Evolutionary conservation across 345 rosid species (phyloP), one percentile per base, ranked within the genome.

Genomic region (Dipteronia sinensis): DNA sequence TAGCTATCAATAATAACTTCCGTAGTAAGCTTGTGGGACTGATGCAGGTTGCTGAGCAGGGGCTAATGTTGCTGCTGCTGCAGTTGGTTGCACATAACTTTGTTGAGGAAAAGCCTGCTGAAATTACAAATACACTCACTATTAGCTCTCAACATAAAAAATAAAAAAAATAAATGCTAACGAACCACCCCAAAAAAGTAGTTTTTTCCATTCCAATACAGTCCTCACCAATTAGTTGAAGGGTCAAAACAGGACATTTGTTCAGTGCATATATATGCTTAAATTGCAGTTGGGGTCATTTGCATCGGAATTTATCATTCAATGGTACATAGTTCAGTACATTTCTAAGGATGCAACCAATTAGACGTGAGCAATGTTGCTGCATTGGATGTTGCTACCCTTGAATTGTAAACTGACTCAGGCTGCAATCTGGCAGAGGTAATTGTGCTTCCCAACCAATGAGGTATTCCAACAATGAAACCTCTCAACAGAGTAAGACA

Each of bases 11-110:
- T 90, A 90, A 82, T 88, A 89, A 69, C 77, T 70, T 31, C 90
- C 92, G 65, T 88, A 90, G 67, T 90, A 94, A 2, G 88, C 85
- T 85, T 92, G 98, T 2, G 94, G 82, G 20, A 71, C 91, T 27
- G 91, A 8, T 9, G 89, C 86, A 2, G 91, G 83, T 78, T 85
- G 93, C 80, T 87, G 95, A 0, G 83, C 80, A 3, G 92, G 89
- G 8, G 88, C 79, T 79, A 86, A 63, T 2, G 86, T 69, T 11
- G 89, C 79, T 1, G 83, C 85, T 20, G 83, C 85, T 20, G 86
- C 90, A 16, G 88, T 51, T 7, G 94, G 97, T 65, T 91, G 92
- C 0, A 81, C 94, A 7, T 90, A 89, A 67, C 86, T 85, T 68
- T 92, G 98, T 63, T 91, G 88, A 13, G 91, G 90, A 68, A 83